A percentile compares a stretch with the other conserved stretches of the same genome.
Conservation (phyloP, 2,329 filamentous ascomycete genomes). For the Calcarisporium arbuscula region DNA sequence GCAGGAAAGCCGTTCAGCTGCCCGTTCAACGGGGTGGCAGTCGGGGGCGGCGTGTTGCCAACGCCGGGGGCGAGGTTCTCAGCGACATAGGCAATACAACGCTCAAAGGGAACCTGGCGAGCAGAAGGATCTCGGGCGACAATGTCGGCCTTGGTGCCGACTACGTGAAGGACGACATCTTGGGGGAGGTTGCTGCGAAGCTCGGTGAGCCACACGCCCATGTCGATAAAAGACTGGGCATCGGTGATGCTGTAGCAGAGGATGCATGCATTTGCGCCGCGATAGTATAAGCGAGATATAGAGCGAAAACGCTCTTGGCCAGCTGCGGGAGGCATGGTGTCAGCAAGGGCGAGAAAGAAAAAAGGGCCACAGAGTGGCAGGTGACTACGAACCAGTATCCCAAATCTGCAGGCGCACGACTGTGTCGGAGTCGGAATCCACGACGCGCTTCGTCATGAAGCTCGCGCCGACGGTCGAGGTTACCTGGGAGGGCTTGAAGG, state of each 20-base stretch:
- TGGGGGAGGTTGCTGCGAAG: slow-evolving; percentile 70
- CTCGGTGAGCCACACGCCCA: slow-evolving; percentile 86
- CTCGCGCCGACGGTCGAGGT: slow-evolving; percentile 73
- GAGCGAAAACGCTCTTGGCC: slow-evolving; percentile 93
- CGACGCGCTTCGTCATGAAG: slow-evolving; percentile 72
- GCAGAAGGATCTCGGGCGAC: slow-evolving; percentile 74
- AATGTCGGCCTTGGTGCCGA: slow-evolving; percentile 89
- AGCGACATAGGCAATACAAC: slow-evolving; percentile 91
- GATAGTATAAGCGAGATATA: slow-evolving; percentile 93
- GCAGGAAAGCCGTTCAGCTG: slow-evolving; percentile 15
- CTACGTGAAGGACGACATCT: slow-evolving; percentile 85
- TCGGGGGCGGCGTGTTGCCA: slow-evolving; percentile 61
- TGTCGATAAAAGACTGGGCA: slow-evolving; percentile 77
- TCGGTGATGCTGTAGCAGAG: slow-evolving; percentile 94
- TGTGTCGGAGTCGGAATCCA: slow-evolving; percentile 79
- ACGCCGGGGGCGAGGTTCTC: slow-evolving; percentile 76
- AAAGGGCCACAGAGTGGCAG: slow-evolving; percentile 6
- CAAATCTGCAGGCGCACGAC: slow-evolving; percentile 90
- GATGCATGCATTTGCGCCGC: slow-evolving; percentile 88
- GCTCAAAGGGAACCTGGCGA: slow-evolving; percentile 86
- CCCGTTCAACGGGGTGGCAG: slow-evolving; percentile 38
- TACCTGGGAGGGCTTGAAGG: slow-evolving; percentile 58
- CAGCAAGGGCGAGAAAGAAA: slow-evolving; percentile 7
- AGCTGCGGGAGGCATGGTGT: slow-evolving; percentile 34
- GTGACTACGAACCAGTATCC: slow-evolving; percentile 62